Evolutionary conservation across 78 protist species (phyloP).

Genomic region (Bigelowiella natans): DNA sequence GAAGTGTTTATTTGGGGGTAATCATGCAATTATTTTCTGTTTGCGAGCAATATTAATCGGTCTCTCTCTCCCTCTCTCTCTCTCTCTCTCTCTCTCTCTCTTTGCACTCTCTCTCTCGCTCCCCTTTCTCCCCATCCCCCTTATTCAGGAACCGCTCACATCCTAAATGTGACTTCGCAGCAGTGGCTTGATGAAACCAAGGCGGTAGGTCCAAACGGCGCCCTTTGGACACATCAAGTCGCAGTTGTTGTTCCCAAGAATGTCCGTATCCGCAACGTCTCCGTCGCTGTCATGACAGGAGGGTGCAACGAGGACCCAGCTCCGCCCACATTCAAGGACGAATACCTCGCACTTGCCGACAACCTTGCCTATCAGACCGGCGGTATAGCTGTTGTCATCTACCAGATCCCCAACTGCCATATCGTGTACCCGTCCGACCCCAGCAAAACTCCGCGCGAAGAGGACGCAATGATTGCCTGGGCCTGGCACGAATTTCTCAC

Average conservation of each 20-base stretch:
- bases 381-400: slow-evolving; percentile 3
- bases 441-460: not conserved
- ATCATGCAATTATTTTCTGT: too few relatives aligned
- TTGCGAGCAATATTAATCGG: too few relatives aligned
- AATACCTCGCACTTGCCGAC: not conserved
- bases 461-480: too few relatives aligned
- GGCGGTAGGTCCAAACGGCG: slow-evolving; percentile 18
- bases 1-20: too few relatives aligned
- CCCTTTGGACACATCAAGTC: slow-evolving; percentile 29
- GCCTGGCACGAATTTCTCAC: too few relatives aligned
- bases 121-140: too few relatives aligned
- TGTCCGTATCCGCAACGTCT: not conserved
- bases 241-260: slow-evolving; percentile 14
- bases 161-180: slow-evolving; percentile 21
- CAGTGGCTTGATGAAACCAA: slow-evolving; percentile 14
- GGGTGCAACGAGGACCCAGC: slow-evolving; percentile 5
- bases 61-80: too few relatives aligned
- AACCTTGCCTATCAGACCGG: not conserved
- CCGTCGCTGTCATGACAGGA: not conserved
- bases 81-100: too few relatives aligned
- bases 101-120: too few relatives aligned
- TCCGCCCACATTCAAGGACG: not conserved
- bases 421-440: slow-evolving; percentile 23
- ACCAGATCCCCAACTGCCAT: slow-evolving; percentile 18
- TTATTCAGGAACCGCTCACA: slow-evolving; percentile 26